Evolutionary conservation across 2,329 filamentous ascomycete genomes (phyloP).

Genomic region (Cytospora piceae): DNA sequence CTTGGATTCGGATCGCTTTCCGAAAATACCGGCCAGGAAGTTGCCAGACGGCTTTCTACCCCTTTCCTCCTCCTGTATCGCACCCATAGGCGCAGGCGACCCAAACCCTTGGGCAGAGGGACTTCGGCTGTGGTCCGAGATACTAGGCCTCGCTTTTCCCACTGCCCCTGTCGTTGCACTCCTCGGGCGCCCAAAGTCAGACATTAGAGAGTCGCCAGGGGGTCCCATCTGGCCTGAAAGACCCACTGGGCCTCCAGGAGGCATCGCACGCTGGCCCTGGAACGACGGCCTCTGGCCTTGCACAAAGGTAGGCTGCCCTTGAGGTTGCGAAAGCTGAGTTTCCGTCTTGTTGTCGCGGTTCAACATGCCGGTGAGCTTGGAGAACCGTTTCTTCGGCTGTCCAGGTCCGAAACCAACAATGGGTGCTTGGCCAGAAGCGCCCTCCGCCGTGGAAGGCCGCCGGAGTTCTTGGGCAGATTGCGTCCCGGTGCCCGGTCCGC

Average conservation of each 20-base stretch:
- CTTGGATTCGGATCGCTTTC: slow-evolving; percentile 33
- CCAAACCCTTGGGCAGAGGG: slow-evolving; percentile 22
- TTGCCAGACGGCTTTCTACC: slow-evolving; percentile 34
- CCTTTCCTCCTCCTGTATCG: slow-evolving; percentile 32
- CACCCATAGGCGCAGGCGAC: slow-evolving; percentile 1
- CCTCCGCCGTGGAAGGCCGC: slow-evolving; percentile 28
- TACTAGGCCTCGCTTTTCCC: slow-evolving; percentile 29
- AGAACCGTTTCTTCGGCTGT: slow-evolving; percentile 51
- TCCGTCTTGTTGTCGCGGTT: slow-evolving; percentile 33
- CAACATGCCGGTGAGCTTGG: slow-evolving; percentile 42
- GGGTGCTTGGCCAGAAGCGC: slow-evolving; percentile 20
- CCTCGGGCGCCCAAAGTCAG: slow-evolving; percentile 27
- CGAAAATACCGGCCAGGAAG: slow-evolving; percentile 34
- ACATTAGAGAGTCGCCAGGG: slow-evolving; percentile 13
- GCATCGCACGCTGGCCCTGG: slow-evolving; percentile 27
- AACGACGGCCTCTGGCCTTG: slow-evolving; percentile 33
- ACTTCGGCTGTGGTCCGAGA: slow-evolving; percentile 25
- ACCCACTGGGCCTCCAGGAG: background rate
- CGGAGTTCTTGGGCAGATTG: slow-evolving; percentile 20
- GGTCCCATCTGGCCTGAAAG: slow-evolving; percentile 13
- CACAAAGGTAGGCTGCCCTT: slow-evolving; percentile 11
- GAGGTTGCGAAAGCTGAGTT: slow-evolving; percentile 19
- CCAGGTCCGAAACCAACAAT: slow-evolving; percentile 28
- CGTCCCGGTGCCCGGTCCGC: slow-evolving; percentile 29
- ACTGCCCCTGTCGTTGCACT: slow-evolving; percentile 34